Conservation (phyloP, 2,329 filamentous ascomycete species). For the Fonsecaea nubica region DNA sequence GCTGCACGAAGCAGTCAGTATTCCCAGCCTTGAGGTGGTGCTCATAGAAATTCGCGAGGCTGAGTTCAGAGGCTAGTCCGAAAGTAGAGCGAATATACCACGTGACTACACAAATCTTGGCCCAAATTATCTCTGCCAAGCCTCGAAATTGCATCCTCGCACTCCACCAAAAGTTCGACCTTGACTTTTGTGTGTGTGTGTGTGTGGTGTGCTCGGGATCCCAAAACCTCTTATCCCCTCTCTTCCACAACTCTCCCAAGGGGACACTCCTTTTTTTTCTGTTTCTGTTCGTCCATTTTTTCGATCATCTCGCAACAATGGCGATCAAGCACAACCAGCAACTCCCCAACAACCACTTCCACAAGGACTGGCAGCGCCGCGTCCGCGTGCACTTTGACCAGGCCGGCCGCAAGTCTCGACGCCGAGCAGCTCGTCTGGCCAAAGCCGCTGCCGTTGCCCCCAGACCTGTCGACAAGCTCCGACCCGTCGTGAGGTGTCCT, state of each 20-base stretch:
- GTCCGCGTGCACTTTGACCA: slow-evolving; percentile 99
- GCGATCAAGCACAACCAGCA: slow-evolving; percentile 93
- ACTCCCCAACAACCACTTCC: slow-evolving; percentile 68
- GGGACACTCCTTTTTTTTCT: too few species aligned
- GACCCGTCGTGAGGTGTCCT: slow-evolving; percentile 96
- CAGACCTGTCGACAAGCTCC: slow-evolving; percentile 94
- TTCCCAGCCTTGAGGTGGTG: background rate
- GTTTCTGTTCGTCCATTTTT: slow-evolving; percentile 5
- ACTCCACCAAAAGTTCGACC: slow-evolving; percentile 19
- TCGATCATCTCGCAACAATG: slow-evolving; percentile 46
- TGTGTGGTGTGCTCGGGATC: background rate
- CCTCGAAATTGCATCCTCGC: slow-evolving; percentile 21
- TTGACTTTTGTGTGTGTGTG: slow-evolving; percentile 2
- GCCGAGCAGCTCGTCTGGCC: slow-evolving; percentile 86
- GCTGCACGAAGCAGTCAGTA: background rate
- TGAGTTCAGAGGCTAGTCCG: background rate
- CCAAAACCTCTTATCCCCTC: slow-evolving; percentile 29
- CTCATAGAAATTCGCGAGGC: background rate
- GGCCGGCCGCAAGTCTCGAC: slow-evolving; percentile 94
- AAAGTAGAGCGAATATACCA: slow-evolving; percentile 4
- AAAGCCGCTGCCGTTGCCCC: slow-evolving; percentile 96
- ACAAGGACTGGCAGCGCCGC: slow-evolving; percentile 99
- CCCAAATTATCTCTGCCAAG: slow-evolving; percentile 17
- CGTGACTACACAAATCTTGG: slow-evolving; percentile 29
- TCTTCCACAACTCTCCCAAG: slow-evolving; percentile 23